Evolutionary conservation across 345 rosid species (phyloP), one percentile per base, ranked within the genome.

Genomic region (Gossypium turneri): DNA sequence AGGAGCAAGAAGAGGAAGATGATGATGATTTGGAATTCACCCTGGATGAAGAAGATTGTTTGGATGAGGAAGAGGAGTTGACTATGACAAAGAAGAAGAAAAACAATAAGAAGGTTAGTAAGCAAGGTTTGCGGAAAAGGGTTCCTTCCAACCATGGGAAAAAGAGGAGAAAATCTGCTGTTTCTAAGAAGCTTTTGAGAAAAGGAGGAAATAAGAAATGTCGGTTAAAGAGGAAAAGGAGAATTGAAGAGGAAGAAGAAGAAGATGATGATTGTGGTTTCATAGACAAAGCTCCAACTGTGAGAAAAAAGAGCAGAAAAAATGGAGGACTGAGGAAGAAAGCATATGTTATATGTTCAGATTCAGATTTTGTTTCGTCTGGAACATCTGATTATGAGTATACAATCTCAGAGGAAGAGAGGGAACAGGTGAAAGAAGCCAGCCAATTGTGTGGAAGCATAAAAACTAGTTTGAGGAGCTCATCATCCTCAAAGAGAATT

Each of bases 371-470:
- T 73, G 80, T 76, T 50, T 71, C 78, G 43, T 83, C 92, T 47
- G 88, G 83, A 76, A 84, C 93, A 67, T 90, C 97, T 9, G 92
- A 91, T 83, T 83, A 61, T 70, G 97, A 90, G 68, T 91, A 85
- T 73, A 93, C 94, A 59, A 87, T 93, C 78, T 95, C 99, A 1
- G 98, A 90, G 88, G 98, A 96, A 84, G 98, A 96, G 89, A 88
- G 92, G 79, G 97, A 93, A 72, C 98, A 92, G 83, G 83, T 90
- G 81, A 90, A 83, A 82, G 97, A 93, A 85, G 98, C 93, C 24
- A 78, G 74, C 72, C 57, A 75, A 60, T 77, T 91, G 62, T 86
- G 72, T 75, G 82, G 81, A 63, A 75, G 75, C 57, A 56, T 84
- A 83, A 87, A 83, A 82, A 62, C 78, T 67, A 76, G 72, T 73